Base-by-base conservation (phyloP, 768 basidiomycete species). In the Tulasnella sp. region DNA sequence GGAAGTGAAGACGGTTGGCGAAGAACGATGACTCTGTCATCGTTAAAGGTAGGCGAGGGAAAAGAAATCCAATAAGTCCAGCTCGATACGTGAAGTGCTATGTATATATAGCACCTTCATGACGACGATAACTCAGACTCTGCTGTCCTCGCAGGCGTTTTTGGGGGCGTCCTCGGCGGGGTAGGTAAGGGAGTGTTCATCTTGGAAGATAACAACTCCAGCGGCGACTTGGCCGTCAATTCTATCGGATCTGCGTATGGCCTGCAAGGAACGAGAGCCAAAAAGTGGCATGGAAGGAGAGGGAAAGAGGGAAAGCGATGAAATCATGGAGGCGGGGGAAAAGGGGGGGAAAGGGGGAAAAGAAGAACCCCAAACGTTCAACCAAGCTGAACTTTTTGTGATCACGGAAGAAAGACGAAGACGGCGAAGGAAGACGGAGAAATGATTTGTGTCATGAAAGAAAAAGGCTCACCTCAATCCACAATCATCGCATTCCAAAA, bases 401-500 rank as follows among this genome's bases (percentile, higher is more conserved):
- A 38, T 38, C 52, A 34, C 30, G 52, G 29, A 42, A 10, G 23
- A 27, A 44, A 24, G 45, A 47, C 44, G 26, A 42, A 45, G 51
- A 26, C n/a, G 43, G 52, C 45, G 53, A 53, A 56, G n/a, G 8
- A 42, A 32, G 50, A 5, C 17, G 21, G 9, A 26, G 69, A n/a
- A 15, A 34, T n/a, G n/a, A 13, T 4, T 8, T 26, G 51, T 41
- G 5, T 23, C 11, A 48, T 7, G 47, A 23, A 49, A 38, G n/a
- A 9, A 56, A 49, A n/a, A 56, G 13, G 34, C 78, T 56, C 59
- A 85, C 82, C 82, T 78, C 66, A 88, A 71, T 26, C 85, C 84
- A 71, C 92, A 94, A 71, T 94, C 91, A 70, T 94, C 91, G 68
- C 91, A 95, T 66, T 87, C 82, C 19, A 94, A 72, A 30, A 86